phyloP scores from a whole-genome alignment of 441 rosid species.

The Macaranga tanarius region DNA sequence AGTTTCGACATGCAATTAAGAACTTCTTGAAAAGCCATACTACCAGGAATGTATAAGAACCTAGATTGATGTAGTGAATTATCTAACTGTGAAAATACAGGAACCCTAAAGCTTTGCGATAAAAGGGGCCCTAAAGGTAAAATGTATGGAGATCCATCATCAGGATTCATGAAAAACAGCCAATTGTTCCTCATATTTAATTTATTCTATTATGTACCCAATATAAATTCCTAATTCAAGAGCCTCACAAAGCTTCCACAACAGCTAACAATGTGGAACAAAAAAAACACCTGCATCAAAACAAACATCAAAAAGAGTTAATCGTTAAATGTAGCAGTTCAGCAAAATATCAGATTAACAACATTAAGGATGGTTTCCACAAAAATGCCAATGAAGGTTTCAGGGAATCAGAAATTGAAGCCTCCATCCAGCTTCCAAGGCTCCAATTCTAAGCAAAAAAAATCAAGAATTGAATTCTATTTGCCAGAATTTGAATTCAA shows the following conservation, averaged over 20 bases:
- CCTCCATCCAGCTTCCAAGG: too few relatives aligned
- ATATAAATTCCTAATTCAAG: not conserved
- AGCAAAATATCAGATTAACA: too few relatives aligned
- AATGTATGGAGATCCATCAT: conserved; percentile 41
- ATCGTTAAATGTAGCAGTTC: too few relatives aligned
- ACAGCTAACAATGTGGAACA: not conserved
- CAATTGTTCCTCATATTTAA: conserved; percentile 43
- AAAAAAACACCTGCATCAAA: conserved; percentile 15
- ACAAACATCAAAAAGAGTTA: not conserved
- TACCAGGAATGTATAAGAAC: conserved; percentile 45
- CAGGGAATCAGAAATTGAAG: too few relatives aligned
- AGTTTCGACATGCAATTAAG: conserved; percentile 61
- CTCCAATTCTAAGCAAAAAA: too few relatives aligned
- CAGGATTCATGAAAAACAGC: conserved; percentile 48
- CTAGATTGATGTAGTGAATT: conserved; percentile 28
- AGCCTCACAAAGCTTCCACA: conserved; percentile 1
- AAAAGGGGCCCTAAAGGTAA: conserved; percentile 50
- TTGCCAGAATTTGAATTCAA: too few relatives aligned
- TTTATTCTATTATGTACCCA: not conserved
- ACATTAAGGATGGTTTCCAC: too few relatives aligned
- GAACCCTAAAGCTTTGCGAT: conserved; percentile 38
- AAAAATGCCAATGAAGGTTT: too few relatives aligned
- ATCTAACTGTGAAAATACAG: conserved; percentile 30
- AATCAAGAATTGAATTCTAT: too few relatives aligned
- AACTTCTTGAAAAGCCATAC: conserved; percentile 53